Percentiles rank a stretch among this genome's conserved stretches.
Evolutionary conservation across 2,329 filamentous ascomycete species (phyloP).

Genomic region (Ceratocystis colombiana): DNA sequence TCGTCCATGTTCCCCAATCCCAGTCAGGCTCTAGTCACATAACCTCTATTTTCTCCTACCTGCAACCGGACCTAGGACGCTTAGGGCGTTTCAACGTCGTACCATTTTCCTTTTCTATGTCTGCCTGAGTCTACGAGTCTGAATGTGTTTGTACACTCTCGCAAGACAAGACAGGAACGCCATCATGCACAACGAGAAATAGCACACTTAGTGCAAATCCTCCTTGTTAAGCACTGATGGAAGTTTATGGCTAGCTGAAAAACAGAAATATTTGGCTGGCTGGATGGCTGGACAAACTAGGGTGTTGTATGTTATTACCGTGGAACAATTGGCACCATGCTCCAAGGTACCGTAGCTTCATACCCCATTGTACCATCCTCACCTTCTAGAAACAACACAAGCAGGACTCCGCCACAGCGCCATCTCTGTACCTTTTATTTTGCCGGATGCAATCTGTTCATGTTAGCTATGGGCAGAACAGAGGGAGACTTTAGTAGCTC

Average conservation of each 20-base stretch:
- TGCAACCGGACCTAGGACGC: not conserved
- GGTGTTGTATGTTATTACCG: not conserved
- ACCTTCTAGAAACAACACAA: conserved; percentile 2
- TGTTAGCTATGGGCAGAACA: not conserved
- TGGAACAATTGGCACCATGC: not conserved
- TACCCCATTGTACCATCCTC: not conserved
- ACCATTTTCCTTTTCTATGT: not conserved
- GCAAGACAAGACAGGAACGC: too few relatives aligned
- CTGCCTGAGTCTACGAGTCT: not conserved
- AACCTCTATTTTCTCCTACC: not conserved
- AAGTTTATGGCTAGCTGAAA: not conserved
- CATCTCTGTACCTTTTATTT: not conserved
- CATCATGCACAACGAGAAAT: too few relatives aligned
- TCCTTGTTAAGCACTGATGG: too few relatives aligned
- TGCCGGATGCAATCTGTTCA: not conserved
- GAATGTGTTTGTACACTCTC: not conserved
- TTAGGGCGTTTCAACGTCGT: not conserved
- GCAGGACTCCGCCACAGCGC: not conserved
- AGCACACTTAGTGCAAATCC: too few relatives aligned
- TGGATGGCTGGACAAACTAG: conserved; percentile 12
- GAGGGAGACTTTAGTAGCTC: not conserved
- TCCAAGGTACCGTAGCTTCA: too few relatives aligned
- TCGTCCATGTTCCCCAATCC: not conserved
- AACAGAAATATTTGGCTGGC: conserved; percentile 5
- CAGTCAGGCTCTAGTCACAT: not conserved